A percentile compares a stretch with the other conserved stretches of the same genome.
phyloP scores from a whole-genome alignment of 345 rosid genomes.

The Psidium guajava region DNA sequence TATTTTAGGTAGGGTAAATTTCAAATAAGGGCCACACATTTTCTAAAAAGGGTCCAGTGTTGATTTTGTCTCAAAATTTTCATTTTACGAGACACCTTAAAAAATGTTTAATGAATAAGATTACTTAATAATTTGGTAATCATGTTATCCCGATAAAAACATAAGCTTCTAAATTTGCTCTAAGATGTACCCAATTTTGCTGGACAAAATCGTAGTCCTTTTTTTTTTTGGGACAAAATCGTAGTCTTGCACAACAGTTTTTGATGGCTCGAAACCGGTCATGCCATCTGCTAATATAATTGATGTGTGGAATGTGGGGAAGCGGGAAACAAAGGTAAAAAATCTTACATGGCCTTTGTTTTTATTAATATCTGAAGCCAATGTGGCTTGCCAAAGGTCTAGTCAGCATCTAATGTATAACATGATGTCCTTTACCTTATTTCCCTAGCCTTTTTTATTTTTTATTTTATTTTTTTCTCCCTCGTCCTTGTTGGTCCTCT shows the following conservation, averaged over 20 bases:
- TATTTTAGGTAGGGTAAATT: not conserved
- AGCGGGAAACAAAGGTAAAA: not conserved
- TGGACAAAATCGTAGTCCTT: not conserved
- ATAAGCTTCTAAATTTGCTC: not conserved
- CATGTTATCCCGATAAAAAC: too few relatives aligned
- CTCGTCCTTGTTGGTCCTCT: too few relatives aligned
- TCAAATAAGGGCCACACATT: too few relatives aligned
- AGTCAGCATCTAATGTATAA: too few relatives aligned
- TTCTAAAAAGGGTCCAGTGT: too few relatives aligned
- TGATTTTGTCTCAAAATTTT: not conserved
- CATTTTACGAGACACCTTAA: not conserved
- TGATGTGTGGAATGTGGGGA: not conserved
- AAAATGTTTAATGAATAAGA: not conserved
- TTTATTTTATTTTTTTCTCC: too few relatives aligned
- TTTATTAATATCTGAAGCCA: too few relatives aligned
- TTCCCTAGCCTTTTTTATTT: too few relatives aligned
- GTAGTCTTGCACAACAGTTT: not conserved
- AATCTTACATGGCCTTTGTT: too few relatives aligned
- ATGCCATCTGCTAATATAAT: not conserved
- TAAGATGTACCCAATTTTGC: not conserved
- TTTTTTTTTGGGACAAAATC: not conserved
- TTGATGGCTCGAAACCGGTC: not conserved
- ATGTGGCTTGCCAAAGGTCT: too few relatives aligned
- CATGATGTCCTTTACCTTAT: too few relatives aligned
- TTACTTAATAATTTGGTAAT: not conserved